Evolutionary conservation across 441 rosid species (phyloP), one percentile per base, ranked within the genome.

Genomic region (Euphorbia schlechtendalii): DNA sequence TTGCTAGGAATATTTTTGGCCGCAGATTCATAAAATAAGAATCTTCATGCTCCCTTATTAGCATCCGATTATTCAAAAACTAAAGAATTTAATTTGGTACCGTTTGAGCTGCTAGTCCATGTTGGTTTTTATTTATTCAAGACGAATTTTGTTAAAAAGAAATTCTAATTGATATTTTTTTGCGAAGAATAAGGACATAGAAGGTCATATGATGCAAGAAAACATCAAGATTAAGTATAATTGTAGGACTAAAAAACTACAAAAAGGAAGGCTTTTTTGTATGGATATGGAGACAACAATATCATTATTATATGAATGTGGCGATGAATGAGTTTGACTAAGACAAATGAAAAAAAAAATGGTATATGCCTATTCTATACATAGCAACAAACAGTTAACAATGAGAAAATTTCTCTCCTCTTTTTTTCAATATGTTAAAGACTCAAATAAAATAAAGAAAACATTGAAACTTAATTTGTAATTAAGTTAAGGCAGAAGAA

Each of bases 391-490:
- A 73, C 71, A 61, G 58, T 24, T 62, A 63, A 14, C 11, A 4
- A 48, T 57, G 46, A 18, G 49, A 64, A 30, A 59, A 34, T 68
- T 64, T 69, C 68, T 64, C 24, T 53, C 5, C 15, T 43, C 13
- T 43, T 10, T 2, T 2, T 43, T 49, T 1, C 3, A 36, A 13
- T 53, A 48, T 41, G 28, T 60, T 49, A 3, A 22, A 57, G 25
- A 59, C 28, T 40, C 6, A 28, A 54, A 54, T 22, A 54, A 20
- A 54, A 54, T 13, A 54, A 54, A 32, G 4, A 3, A 22, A 22
- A 5, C 6, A 8, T 67, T 67, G 80, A 71, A 69, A 40, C 63
- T 38, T 69, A 63, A 9, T 77, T 70, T 74, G 71, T 73, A 70
- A 38, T 58, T 34, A 58, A 67, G 66, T 15, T 4, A 32, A 32